Evolutionary conservation across 2,329 filamentous ascomycete species (phyloP), one percentile per base, ranked within the genome.

Genomic region (Ophiostoma tasmaniense): DNA sequence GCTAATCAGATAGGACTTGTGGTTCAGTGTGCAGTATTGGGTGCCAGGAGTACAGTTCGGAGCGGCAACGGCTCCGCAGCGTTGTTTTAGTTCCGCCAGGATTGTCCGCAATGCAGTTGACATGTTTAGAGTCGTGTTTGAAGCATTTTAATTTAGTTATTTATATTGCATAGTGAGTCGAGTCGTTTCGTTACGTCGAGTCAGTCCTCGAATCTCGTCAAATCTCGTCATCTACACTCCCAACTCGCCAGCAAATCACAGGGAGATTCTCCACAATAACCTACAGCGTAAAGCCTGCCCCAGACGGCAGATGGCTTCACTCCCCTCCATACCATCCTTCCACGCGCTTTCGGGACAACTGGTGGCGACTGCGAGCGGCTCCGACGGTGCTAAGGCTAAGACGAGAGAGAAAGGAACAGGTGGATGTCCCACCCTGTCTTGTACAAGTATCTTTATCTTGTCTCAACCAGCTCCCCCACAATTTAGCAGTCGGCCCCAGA

Each of bases 281-380:
- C n/a, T n/a, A n/a, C n/a, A n/a, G n/a, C n/a, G n/a, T n/a, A n/a
- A n/a, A n/a, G n/a, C n/a, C n/a, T 39, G n/a, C 61, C 61, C 61
- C 61, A 64, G 33, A 22, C 35, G 59, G 55, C 55, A 61, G 55
- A 33, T 55, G 11, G 17, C n/a, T 55, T 55, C 50, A 55, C 50
- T 25, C 50, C 50, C 50, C n/a, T 22, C 45, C 45, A 20, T 50
- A 20, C 61, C 61, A 64, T n/a, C 62, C 35, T 42, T 42, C 17
- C 17, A 20, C 25, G 64, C 22, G 33, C 45, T 28, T 30, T 70
- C 66, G 66, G 69, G 69, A 39, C 30, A 70, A 67, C 64, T 66
- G 37, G 62, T 68, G 66, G 66, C 69, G 69, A 68, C 68, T 67
- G 25, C 66, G 69, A 70, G 69, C 69, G 69, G 68, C 69, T 70